phyloP scores from a whole-genome alignment of 768 basidiomycete genomes.

The Mycena amicta region DNA sequence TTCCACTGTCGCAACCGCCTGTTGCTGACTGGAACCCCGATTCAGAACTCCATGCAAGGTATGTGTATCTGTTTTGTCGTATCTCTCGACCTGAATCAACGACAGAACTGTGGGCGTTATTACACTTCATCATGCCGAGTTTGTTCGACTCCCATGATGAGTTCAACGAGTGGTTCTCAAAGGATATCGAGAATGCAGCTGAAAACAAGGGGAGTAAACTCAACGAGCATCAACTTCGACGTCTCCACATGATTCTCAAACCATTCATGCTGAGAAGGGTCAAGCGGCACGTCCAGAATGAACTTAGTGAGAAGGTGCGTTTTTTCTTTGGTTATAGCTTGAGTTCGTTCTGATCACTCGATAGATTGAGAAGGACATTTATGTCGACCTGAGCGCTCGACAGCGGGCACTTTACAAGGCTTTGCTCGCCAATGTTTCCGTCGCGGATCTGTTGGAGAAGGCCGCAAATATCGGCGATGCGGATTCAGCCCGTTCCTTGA shows the following conservation, averaged over 20 bases:
- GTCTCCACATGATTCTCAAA: slow-evolving; percentile 97
- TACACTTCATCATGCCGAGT: slow-evolving; percentile 99
- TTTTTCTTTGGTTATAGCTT: slow-evolving; percentile 3
- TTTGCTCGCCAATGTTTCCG: slow-evolving; percentile 89
- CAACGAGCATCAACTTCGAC: slow-evolving; percentile 92
- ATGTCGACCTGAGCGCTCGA: slow-evolving; percentile 90
- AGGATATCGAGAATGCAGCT: slow-evolving; percentile 94
- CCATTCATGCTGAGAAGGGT: slow-evolving; percentile 98
- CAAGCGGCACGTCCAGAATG: slow-evolving; percentile 99
- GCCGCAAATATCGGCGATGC: slow-evolving; percentile 90
- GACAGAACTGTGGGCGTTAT: slow-evolving; percentile 92
- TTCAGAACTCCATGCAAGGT: slow-evolving; percentile 99
- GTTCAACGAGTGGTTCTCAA: slow-evolving; percentile 99
- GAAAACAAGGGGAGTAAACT: slow-evolving; percentile 90
- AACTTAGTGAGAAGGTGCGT: slow-evolving; percentile 93
- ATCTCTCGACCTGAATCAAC: slow-evolving; percentile 14
- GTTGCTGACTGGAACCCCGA: slow-evolving; percentile 94
- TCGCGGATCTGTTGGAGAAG: slow-evolving; percentile 91
- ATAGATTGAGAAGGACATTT: slow-evolving; percentile 96
- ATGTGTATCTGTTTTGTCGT: slow-evolving; percentile 6
- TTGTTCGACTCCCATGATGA: slow-evolving; percentile 99
- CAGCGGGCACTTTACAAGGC: slow-evolving; percentile 90
- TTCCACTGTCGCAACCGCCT: slow-evolving; percentile 96
- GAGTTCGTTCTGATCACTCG: slow-evolving; percentile 1
- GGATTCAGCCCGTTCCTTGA: slow-evolving; percentile 89